Conservation (phyloP, 345 rosid species). For the Draba incana region DNA sequence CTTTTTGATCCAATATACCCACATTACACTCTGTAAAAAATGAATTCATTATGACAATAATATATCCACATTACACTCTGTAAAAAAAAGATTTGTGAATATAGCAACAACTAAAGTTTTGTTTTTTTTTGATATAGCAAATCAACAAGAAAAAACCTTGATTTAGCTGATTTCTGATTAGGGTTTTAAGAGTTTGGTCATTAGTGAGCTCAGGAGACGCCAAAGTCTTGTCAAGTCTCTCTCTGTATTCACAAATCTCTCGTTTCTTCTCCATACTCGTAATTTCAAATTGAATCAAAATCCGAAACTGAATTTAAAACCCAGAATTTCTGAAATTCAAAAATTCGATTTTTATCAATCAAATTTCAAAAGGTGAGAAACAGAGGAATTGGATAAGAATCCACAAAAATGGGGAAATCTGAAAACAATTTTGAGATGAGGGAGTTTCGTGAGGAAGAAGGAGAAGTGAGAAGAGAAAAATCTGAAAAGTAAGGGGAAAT, state of each 20-base stretch:
- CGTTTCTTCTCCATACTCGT: conserved; percentile 57
- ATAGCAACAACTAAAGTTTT: background rate
- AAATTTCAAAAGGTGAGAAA: background rate
- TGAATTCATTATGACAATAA: no score
- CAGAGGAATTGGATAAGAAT: conserved; percentile 22
- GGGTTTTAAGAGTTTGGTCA: conserved; percentile 54
- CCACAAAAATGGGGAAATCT: conserved; percentile 5
- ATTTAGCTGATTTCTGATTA: conserved; percentile 63
- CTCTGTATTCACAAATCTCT: conserved; percentile 66
- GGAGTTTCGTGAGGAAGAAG: conserved; percentile 11
- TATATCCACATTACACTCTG: conserved; percentile 59
- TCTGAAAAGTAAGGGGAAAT: no score
- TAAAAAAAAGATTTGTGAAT: background rate
- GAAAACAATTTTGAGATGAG: conserved; percentile 1
- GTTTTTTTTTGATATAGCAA: background rate
- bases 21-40: no score
- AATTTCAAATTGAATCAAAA: conserved; percentile 28
- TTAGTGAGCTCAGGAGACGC: conserved; percentile 67
- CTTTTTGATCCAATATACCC: conserved; percentile 64
- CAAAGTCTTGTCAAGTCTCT: conserved; percentile 72
- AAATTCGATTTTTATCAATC: background rate
- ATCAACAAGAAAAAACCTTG: conserved; percentile 47
- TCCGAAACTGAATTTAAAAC: background rate
- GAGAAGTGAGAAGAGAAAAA: conserved; percentile 13
- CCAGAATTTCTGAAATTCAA: no score